A percentile compares a stretch with the other conserved stretches of the same genome.
These are phyloP conservation scores for Candida easanensis DNA, from an alignment of 805 yeast species.

Conservation along the genomic window DNA sequence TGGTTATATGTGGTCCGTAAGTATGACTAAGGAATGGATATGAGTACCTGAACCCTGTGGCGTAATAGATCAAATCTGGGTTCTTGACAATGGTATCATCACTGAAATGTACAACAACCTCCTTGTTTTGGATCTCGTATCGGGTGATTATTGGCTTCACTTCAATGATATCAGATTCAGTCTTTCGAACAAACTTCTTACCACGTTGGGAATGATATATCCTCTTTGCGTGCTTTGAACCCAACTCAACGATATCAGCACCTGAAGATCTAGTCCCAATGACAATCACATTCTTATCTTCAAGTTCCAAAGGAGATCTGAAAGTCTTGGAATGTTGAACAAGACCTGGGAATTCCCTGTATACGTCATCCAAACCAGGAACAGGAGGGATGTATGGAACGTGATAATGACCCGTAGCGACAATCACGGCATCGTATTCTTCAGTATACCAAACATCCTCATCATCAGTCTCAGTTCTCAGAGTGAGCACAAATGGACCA, in stretches of 20 bases:
- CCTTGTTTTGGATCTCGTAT: constrained; percentile 32
- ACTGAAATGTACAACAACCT: constrained; percentile 34
- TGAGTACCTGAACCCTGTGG: constrained; percentile 66
- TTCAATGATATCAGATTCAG: constrained; percentile 29
- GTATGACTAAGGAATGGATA: constrained; percentile 47
- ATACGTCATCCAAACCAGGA: constrained; percentile 40
- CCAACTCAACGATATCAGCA: constrained; percentile 43
- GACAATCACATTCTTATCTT: constrained; percentile 41
- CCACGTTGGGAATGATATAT: constrained; percentile 35
- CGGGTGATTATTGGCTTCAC: constrained; percentile 36
- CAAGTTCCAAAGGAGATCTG: constrained; percentile 23
- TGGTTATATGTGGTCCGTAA: constrained; percentile 25
- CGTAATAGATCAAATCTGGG: constrained; percentile 58
- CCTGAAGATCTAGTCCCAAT: constrained; percentile 73
- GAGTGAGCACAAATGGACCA: constrained; percentile 28
- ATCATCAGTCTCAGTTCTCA: constrained; percentile 28
- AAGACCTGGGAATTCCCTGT: constrained; percentile 13
- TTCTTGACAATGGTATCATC: constrained; percentile 41
- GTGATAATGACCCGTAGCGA: constrained; percentile 57
- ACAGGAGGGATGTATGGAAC: constrained; percentile 51
- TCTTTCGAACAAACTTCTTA: constrained; percentile 34
- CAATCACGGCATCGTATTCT: constrained; percentile 39
- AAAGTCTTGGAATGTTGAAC: constrained; percentile 32
- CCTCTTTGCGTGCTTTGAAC: constrained; percentile 8
- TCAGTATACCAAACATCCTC: constrained; percentile 34